These are phyloP conservation scores for Triglochin maritima DNA, from an alignment of 106 monocot genomes.

Conservation along the genomic window DNA sequence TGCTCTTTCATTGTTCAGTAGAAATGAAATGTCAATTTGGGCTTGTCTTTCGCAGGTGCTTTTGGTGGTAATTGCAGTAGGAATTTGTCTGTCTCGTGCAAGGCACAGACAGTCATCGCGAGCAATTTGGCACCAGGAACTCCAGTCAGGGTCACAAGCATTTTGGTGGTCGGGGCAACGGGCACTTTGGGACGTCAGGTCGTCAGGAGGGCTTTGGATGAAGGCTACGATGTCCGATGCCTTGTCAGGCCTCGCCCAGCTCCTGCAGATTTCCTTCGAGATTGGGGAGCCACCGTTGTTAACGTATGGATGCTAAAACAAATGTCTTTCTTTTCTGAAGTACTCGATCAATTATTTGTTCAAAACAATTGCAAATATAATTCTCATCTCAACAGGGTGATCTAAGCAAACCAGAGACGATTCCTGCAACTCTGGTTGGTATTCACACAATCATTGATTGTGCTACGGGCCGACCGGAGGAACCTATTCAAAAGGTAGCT, in stretches of 20 bases:
- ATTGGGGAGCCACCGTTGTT: conserved; percentile 97
- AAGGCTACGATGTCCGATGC: conserved; percentile 97
- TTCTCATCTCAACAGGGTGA: conserved; percentile 43
- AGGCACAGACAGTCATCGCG: conserved; percentile 33
- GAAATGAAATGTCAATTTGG: too few species aligned
- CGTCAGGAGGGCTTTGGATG: conserved; percentile 85
- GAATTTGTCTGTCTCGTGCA: conserved; percentile 34
- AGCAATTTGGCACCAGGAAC: conserved; percentile 77
- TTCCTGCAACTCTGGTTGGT: conserved; percentile 95
- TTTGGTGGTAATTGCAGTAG: conserved; percentile 16
- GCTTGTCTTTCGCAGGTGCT: background rate
- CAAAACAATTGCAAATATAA: background rate
- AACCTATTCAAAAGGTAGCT: conserved; percentile 70
- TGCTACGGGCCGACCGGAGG: conserved; percentile 98
- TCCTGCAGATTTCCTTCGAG: conserved; percentile 90
- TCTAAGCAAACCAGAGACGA: conserved; percentile 90
- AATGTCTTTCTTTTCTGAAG: too few species aligned
- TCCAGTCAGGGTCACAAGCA: conserved; percentile 81
- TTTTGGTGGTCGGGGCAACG: conserved; percentile 86
- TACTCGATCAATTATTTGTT: too few species aligned
- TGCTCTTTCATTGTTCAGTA: too few species aligned
- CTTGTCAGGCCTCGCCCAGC: conserved; percentile 94
- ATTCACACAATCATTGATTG: conserved; percentile 93
- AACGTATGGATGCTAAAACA: conserved; percentile 43
- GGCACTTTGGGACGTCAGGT: conserved; percentile 92